Conservation (phyloP, 805 yeast genomes). For the Yamadazyma scolyti region DNA sequence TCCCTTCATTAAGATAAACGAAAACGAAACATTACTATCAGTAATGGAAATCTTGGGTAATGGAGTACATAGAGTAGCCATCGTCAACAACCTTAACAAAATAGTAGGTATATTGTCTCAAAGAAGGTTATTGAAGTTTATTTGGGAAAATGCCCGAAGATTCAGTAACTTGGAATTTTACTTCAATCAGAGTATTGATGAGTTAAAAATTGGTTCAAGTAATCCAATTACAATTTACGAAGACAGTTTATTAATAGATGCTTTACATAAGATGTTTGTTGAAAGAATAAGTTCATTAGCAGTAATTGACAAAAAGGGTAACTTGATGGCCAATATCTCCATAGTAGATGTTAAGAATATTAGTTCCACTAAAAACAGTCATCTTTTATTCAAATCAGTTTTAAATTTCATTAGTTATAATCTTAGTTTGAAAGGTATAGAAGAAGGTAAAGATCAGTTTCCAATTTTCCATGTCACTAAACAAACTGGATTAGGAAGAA, state of each 20-base stretch:
- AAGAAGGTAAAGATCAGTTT: conserved; percentile 92
- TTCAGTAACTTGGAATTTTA: conserved; percentile 79
- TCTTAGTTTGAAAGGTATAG: conserved; percentile 82
- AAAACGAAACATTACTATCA: conserved; percentile 59
- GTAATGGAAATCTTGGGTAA: conserved; percentile 89
- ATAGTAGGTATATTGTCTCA: conserved; percentile 88
- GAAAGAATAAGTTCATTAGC: conserved; percentile 88
- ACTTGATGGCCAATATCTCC: conserved; percentile 86
- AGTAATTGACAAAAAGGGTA: conserved; percentile 75
- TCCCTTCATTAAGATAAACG: conserved; percentile 77
- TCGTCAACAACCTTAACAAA: conserved; percentile 46
- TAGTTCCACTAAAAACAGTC: conserved; percentile 82
- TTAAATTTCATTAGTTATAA: conserved; percentile 85
- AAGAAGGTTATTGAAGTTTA: conserved; percentile 75
- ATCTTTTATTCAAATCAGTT: conserved; percentile 75
- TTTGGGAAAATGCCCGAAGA: conserved; percentile 91
- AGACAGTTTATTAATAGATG: conserved; percentile 84
- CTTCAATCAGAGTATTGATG: conserved; percentile 63
- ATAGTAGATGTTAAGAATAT: conserved; percentile 91
- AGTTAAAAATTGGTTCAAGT: conserved; percentile 69
- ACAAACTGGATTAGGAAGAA: conserved; percentile 76
- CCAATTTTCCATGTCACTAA: conserved; percentile 93
- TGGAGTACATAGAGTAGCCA: conserved; percentile 93
- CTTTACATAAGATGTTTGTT: conserved; percentile 77
- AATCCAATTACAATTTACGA: conserved; percentile 78